Evolutionary conservation across 768 basidiomycete species (phyloP), one percentile per base, ranked within the genome.

Genomic region (Pleurotus cornucopiae): DNA sequence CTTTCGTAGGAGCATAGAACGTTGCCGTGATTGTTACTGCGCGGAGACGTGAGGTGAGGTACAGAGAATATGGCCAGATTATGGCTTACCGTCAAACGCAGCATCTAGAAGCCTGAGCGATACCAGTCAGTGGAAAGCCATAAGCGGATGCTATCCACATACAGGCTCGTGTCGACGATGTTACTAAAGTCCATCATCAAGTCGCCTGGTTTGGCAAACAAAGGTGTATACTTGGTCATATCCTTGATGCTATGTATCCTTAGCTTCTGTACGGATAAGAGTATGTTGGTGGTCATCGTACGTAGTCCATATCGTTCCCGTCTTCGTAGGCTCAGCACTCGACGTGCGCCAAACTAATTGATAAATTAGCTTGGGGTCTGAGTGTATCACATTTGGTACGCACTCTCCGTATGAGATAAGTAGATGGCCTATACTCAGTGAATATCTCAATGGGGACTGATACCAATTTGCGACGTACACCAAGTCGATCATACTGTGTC

Each of bases 281-380:
- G 58, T 60, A 45, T 21, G 62, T 62, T 3, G 53, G 25, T 1
- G 58, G 60, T 18, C 58, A 58, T 12, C 56, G 60, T 66, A 61
- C 73, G 71, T 80, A n/a, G 77, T 86, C 84, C 84, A 86, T 30
- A 82, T 77, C 56, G 86, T 86, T 1, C 84, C 85, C 2, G 76
- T 73, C 23, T 58, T 62, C 0, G 78, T 82, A 0, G 84, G 85
- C 63, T 86, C 84, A 0, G 85, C 80, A 40, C 84, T 85, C 2
- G 83, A 85, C 26, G 79, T 84, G 9, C 85, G 75, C 84, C 84
- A 86, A 49, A 86, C 85, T 85, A 30, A 41, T 26, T 12, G 23
- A 37, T 3, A 45, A 12, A 11, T 65, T 49, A 39, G 55, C 11
- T 16, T 9, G 11, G 6, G 47, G 11, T 21, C 23, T 7, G 7